A percentile compares a stretch with the other conserved stretches of the same genome.
These are phyloP conservation scores for Microglena sp. DNA, from an alignment of 139 green algal species.

Conservation along the genomic window DNA sequence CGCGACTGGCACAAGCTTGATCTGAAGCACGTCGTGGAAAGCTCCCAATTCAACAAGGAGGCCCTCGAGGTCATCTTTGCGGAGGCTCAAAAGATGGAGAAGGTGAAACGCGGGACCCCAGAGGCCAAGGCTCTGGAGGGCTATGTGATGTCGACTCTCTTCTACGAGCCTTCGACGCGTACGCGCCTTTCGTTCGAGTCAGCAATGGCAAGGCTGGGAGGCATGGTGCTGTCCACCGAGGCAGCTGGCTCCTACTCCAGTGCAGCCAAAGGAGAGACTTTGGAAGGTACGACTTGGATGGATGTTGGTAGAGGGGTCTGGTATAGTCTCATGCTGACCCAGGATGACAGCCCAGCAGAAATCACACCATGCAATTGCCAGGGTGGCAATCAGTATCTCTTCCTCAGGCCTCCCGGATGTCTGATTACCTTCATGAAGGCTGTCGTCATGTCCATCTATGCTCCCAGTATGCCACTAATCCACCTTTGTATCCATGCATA, in stretches of 20 bases:
- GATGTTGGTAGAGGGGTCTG: no score
- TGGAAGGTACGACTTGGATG: constrained; percentile 72
- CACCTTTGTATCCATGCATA: no score
- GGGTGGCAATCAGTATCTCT: background rate
- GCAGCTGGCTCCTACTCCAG: constrained; percentile 93
- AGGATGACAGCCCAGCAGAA: background rate
- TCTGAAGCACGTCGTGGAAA: constrained; percentile 72
- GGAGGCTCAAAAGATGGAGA: constrained; percentile 71
- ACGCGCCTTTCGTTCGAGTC: constrained; percentile 95
- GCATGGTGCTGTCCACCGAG: constrained; percentile 91
- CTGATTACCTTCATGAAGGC: no score
- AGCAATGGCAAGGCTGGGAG: constrained; percentile 87
- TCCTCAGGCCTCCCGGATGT: no score
- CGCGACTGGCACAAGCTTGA: no score
- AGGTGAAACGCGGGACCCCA: constrained; percentile 29
- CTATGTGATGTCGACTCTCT: constrained; percentile 94
- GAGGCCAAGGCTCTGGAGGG: constrained; percentile 68
- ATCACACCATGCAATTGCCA: no score
- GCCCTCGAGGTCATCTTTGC: constrained; percentile 81
- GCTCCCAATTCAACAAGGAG: constrained; percentile 80
- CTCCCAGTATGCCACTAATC: no score
- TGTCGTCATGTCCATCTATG: no score
- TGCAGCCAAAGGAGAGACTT: constrained; percentile 94
- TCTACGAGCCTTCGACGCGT: constrained; percentile 99
- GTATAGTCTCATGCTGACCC: background rate